Base-by-base conservation (phyloP, 139 green algal species). In the Picochlorum sp. region DNA sequence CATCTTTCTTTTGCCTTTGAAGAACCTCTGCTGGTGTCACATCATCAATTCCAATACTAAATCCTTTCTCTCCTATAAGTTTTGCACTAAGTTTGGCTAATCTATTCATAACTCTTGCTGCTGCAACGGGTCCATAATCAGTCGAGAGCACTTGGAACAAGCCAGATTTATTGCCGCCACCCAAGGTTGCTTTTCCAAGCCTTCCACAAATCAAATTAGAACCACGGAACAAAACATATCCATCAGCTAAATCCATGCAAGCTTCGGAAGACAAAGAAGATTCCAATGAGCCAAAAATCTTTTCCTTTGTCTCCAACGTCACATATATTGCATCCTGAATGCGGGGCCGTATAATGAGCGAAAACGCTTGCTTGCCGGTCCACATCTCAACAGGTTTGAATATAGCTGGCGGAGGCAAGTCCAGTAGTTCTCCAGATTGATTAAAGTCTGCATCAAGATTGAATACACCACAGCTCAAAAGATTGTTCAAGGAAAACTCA, bases 291-390 rank as follows among this genome's bases (percentile, higher is more conserved):
- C 34, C 80, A 81, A 97, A 95, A 13, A 80, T 78, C 70, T 90
- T 92, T 79, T 98, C 91, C 1, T 73, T 78, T 9, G 92, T 83
- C 73, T 96, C 87, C 44, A 95, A 62, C 74, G 90, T 97, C 11
- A 96, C 70, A 61, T 92, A 92, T 20, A 97, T 66, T 49, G 77
- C 13, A 32, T 34, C n/a, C 63, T 65, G 16, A n/a, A 41, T 45
- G 65, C 85, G 82, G 28, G 87, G 88, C 0, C 85, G 81, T 45
- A 98, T 62, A 11, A 98, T 68, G 41, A 93, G 64, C 8, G 68
- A 74, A 62, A 98, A 92, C 10, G 96, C 57, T 83, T 99, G 94
- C 86, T 99, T 99, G 62, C 94, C 93, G 2, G 93, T 97, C 94
- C 94, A 99, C 61, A 98, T 75, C 80, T 96, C 87, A 61, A 92